Evolutionary conservation across 176 grass and related monocot genomes (phyloP), one percentile per base, ranked within the genome.

Genomic region (Luzula sylvatica): DNA sequence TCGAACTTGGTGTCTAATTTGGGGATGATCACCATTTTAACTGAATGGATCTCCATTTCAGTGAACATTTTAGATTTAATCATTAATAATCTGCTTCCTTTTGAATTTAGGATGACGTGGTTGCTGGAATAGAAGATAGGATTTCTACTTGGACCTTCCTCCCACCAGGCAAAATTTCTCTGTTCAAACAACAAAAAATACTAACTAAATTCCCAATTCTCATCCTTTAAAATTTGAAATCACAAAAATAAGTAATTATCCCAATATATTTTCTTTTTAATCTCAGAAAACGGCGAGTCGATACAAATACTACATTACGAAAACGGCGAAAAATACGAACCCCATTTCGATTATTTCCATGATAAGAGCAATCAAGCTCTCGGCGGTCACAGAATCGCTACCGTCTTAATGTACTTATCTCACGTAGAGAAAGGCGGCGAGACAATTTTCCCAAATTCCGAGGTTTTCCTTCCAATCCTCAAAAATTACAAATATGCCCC

Each of bases 371-470:
- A 84, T 75, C 76, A 81, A 77, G 72, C 70, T 38, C 79, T 84
- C 1, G 89, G 89, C n/a, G 89, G 83, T 1, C 83, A 95, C 61
- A 77, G 89, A 23, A 72, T 95, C 15, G 77, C 77, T 3, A 95
- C 89, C 50, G 79, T 95, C 41, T 67, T 95, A 26, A 88, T 95
- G 80, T 95, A 95, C 61, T 55, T 95, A 55, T 95, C 83, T 52
- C 46, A 84, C 53, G 62, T 88, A 65, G 70, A 70, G 73, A 88
- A 84, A 55, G 89, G 83, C 17, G 89, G 89, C 68, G 89, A 95
- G 50, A 95, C 83, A 24, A 52, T 88, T 26, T 95, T 95, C 49
- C 89, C 89, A 5, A 72, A 84, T 50, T 66, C 89, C 43, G 76
- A 95, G 80, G 89, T 95, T 75, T 44, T 27, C 7, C n/a, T 64